Evolutionary conservation across 139 green algal genomes (phyloP), one percentile per base, ranked within the genome.

Genomic region (Chlamydomonas schloesseri): DNA sequence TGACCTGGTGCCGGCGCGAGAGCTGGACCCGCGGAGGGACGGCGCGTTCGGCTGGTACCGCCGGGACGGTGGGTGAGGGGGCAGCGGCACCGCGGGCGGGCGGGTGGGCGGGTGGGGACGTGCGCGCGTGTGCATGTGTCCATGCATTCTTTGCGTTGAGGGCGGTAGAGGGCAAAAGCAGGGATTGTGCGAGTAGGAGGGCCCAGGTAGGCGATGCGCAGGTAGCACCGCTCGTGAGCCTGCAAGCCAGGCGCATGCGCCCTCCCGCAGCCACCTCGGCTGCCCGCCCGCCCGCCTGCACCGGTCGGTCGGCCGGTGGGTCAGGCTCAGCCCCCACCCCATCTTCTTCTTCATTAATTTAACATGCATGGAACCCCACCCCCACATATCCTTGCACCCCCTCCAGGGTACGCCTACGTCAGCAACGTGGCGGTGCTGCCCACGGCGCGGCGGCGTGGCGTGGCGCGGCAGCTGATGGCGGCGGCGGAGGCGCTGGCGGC

Each of bases 351-450:
- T n/a, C n/a, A n/a, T n/a, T n/a, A n/a, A 20, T 65, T 21, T 21
- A 15, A 15, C 14, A 9, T 28, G 17, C 57, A 15, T 13, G 72
- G 87, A 13, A n/a, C 9, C 2, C 37, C 26, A n/a, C n/a, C n/a
- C n/a, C n/a, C n/a, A n/a, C n/a, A n/a, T n/a, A n/a, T n/a, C 17
- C 17, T 26, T 31, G 60, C 42, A 0, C 21, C 9, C 24, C 42
- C 42, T 34, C 1, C 73, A 90, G 73, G 68, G 24, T 88, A 91
- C 24, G 87, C 87, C 13, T 94, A 95, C 82, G 69, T 95, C 20
- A 82, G 60, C 86, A 95, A 95, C 79, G 71, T 95, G 72, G 92
- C 92, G 31, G 89, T 95, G 58, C 50, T 72, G 74, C 89, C 91
- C 21, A 55, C 23, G 5, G 80, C 77, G 23, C 82, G 89, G 60